A percentile compares a stretch with the other conserved stretches of the same genome.
These are phyloP conservation scores for Seiridium unicorne DNA, from an alignment of 2,329 filamentous ascomycete genomes.

Conservation along the genomic window DNA sequence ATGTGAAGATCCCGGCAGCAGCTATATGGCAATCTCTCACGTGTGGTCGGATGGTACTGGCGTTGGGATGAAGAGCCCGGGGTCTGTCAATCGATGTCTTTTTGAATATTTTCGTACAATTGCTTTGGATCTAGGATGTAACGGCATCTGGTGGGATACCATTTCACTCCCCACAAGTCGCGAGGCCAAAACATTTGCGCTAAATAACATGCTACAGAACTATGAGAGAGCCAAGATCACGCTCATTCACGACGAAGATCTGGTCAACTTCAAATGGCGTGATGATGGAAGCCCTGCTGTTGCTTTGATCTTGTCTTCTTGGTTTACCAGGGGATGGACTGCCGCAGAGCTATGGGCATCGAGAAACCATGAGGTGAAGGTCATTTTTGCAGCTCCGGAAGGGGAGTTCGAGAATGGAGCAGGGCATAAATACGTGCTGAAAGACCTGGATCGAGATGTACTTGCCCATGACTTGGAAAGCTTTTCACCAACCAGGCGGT, in stretches of 20 bases:
- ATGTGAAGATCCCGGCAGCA: background rate
- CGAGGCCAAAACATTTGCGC: background rate
- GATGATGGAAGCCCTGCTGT: background rate
- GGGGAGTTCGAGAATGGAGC: background rate
- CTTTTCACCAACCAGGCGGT: background rate
- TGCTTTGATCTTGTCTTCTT: background rate
- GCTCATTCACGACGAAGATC: background rate
- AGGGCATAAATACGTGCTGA: background rate
- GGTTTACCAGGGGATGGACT: background rate
- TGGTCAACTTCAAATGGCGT: background rate
- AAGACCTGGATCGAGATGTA: background rate
- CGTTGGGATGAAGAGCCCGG: background rate
- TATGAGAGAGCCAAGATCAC: background rate
- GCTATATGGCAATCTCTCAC: conserved; percentile 10
- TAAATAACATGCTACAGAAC: background rate
- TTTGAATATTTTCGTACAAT: background rate
- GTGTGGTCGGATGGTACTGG: conserved; percentile 11
- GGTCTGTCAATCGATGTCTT: background rate
- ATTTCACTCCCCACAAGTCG: background rate
- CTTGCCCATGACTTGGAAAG: background rate
- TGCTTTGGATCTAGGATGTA: background rate
- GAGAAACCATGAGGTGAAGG: background rate
- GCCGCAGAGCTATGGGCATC: background rate
- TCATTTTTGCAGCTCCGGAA: background rate
- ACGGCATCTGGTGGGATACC: background rate